These are phyloP conservation scores for Microbotryum scabiosae DNA, from an alignment of 1,284 basidiomycete genomes.

Conservation along the genomic window DNA sequence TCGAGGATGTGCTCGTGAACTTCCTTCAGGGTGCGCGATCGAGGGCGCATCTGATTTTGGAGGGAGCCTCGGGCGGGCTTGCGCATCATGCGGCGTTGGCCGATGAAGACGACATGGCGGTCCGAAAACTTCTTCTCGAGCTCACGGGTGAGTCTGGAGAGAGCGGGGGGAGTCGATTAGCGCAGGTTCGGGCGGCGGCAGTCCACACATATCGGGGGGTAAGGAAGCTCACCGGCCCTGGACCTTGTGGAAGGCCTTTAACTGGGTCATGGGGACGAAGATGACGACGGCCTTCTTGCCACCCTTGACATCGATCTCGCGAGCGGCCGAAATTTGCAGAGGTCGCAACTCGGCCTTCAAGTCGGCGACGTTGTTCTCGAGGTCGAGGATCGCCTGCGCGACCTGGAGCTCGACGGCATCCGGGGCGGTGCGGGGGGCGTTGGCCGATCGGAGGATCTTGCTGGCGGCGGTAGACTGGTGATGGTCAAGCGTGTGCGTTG, in stretches of 20 bases:
- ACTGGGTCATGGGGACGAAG: constrained; percentile 94
- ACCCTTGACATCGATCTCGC: constrained; percentile 97
- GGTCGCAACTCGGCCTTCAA: constrained; percentile 92
- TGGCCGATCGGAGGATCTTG: constrained; percentile 75
- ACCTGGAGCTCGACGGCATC: constrained; percentile 88
- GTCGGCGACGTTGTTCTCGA: constrained; percentile 96
- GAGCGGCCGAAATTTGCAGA: constrained; percentile 94
- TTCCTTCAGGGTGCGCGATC: constrained; percentile 90
- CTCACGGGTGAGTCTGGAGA: constrained; percentile 81
- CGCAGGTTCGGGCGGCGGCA: no score
- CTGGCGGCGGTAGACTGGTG: background rate
- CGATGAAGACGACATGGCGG: constrained; percentile 96
- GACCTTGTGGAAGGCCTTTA: constrained; percentile 98
- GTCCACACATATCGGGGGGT: no score
- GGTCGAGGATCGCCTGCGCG: constrained; percentile 93
- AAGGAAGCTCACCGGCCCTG: constrained; percentile 76
- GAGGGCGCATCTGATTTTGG: constrained; percentile 91
- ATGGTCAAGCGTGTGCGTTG: no score
- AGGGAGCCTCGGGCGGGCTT: constrained; percentile 92
- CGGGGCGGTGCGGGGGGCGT: constrained; percentile 79
- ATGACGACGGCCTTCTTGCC: constrained; percentile 99
- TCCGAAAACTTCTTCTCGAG: constrained; percentile 99
- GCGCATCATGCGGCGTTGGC: constrained; percentile 95
- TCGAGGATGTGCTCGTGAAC: constrained; percentile 98
- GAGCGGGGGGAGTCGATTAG: constrained; percentile 5